phyloP scores from a whole-genome alignment of 2,329 filamentous ascomycete species.

The Scedosporium apiospermum region DNA sequence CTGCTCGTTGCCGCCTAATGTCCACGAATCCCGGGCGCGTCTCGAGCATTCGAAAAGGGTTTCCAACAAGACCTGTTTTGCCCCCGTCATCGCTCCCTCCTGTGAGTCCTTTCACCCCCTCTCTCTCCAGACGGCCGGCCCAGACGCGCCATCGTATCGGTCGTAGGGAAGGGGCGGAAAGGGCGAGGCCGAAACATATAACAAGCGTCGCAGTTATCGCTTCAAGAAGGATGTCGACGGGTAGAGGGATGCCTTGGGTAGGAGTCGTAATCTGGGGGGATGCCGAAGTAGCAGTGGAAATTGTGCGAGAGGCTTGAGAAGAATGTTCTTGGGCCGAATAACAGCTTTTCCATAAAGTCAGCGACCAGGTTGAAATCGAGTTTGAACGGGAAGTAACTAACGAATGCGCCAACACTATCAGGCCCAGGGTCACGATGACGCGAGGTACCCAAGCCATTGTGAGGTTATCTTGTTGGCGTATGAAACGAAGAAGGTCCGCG shows the following conservation, averaged over 20 bases:
- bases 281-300: constrained; percentile 29
- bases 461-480: background rate
- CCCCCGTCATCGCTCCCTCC: constrained; percentile 55
- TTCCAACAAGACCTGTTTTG: constrained; percentile 62
- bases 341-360: constrained; percentile 48
- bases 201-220: constrained; percentile 70
- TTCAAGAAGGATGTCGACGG: constrained; percentile 81
- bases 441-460: constrained; percentile 5
- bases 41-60: constrained; percentile 73
- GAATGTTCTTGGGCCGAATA: constrained; percentile 95
- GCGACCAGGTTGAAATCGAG: background rate
- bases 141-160: constrained; percentile 78
- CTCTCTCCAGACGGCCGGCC: constrained; percentile 74
- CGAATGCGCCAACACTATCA: constrained; percentile 78
- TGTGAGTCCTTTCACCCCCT: constrained; percentile 53
- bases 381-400: constrained; percentile 37
- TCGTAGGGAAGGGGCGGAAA: constrained; percentile 66
- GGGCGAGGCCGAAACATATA: constrained; percentile 75
- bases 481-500: background rate
- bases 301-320: constrained; percentile 43
- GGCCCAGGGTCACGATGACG: constrained; percentile 61
- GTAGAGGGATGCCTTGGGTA: constrained; percentile 45
- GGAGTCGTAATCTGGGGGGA: constrained; percentile 36
- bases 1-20: constrained; percentile 69
- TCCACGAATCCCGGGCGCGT: constrained; percentile 78